phyloP scores from a whole-genome alignment of 306 rosid species.

The Dryas drummondii region DNA sequence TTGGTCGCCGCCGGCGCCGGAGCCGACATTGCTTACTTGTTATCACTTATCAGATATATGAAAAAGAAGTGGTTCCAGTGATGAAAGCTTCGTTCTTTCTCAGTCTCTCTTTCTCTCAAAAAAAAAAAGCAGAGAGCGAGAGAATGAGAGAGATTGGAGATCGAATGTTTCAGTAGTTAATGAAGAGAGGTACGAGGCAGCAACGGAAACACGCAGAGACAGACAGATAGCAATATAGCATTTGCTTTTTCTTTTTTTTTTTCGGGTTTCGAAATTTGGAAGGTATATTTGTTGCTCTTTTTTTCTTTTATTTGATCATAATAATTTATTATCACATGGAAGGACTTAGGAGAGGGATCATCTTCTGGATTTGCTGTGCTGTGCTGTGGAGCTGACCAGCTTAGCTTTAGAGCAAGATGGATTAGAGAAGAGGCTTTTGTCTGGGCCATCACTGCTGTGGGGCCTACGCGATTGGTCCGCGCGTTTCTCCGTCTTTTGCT shows the following conservation, averaged over 20 bases:
- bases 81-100: background rate
- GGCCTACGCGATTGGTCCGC: slow-evolving; percentile 57
- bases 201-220: background rate
- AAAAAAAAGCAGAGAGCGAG: background rate
- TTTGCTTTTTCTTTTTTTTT: background rate
- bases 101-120: background rate
- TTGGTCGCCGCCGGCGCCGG: slow-evolving; percentile 22
- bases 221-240: background rate
- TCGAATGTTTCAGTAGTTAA: background rate
- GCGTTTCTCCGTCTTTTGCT: slow-evolving; percentile 34
- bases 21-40: slow-evolving; percentile 41
- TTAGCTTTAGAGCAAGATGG: too few relatives aligned
- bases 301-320: background rate
- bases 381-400: too few relatives aligned
- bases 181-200: slow-evolving; percentile 15
- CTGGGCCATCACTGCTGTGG: slow-evolving; percentile 24
- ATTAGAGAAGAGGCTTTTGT: background rate
- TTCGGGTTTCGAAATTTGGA: background rate
- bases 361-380: too few relatives aligned
- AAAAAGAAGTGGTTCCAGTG: background rate
- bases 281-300: slow-evolving; percentile 11
- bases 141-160: slow-evolving; percentile 10
- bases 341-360: too few relatives aligned
- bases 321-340: too few relatives aligned
- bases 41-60: background rate